Evolutionary conservation across 176 grass and related monocot genomes (phyloP).

Genomic region (Carex cristatella): DNA sequence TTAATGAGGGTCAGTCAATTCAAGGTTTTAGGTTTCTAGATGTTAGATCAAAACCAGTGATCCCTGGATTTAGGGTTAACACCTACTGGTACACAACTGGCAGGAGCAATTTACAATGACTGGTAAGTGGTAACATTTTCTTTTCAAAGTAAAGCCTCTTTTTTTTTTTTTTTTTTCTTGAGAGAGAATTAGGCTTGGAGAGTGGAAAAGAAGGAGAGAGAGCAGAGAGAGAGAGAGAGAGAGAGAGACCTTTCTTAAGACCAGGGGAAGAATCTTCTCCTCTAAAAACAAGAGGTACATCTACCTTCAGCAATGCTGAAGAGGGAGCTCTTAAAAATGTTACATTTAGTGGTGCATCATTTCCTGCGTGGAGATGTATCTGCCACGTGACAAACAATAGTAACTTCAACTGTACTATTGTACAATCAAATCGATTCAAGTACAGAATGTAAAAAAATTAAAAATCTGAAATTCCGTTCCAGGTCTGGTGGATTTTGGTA

Average conservation of each 20-base stretch:
- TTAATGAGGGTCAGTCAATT: background rate
- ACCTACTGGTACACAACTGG: background rate
- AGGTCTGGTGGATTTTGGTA: background rate
- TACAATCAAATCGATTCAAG: background rate
- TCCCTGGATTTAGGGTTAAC: background rate
- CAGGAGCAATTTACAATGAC: background rate
- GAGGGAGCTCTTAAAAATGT: conserved; percentile 93
- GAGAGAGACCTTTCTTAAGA: conserved; percentile 60
- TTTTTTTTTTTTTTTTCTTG: background rate
- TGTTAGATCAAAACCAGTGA: background rate
- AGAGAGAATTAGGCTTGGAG: no score
- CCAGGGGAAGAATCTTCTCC: conserved; percentile 93
- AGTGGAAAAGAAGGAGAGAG: background rate
- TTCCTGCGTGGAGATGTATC: conserved; percentile 77
- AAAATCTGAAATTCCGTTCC: background rate
- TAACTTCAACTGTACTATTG: background rate
- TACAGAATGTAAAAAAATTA: background rate
- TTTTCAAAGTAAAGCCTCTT: background rate
- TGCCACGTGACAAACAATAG: conserved; percentile 17
- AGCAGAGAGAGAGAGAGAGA: conserved; percentile 11
- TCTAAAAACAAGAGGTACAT: conserved; percentile 88
- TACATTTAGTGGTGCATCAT: conserved; percentile 78
- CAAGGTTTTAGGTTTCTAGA: background rate
- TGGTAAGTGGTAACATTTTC: background rate
- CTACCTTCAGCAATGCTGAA: conserved; percentile 81